Conservation (phyloP, 1,139 yeast genomes). For the Candida sanyaensis region DNA sequence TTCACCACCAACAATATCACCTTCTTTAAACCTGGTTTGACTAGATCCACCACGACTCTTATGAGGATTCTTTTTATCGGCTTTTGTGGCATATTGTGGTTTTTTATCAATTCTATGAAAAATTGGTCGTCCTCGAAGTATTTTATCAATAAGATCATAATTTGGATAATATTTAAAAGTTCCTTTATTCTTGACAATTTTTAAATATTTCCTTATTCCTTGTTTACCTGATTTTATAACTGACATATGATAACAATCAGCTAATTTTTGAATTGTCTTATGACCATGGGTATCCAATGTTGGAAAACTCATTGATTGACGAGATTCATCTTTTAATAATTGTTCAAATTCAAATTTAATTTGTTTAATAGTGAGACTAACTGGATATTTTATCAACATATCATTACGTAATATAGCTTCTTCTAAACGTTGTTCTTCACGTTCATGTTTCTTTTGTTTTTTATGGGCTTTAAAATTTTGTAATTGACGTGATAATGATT, state of each 20-base stretch:
- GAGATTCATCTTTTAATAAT: constrained; percentile 51
- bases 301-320: constrained; percentile 70
- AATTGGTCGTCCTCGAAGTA: constrained; percentile 60
- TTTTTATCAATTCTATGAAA: constrained; percentile 65
- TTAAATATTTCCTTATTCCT: constrained; percentile 54
- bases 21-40: constrained; percentile 64
- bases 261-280: constrained; percentile 62
- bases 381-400: constrained; percentile 64
- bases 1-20: constrained; percentile 83
- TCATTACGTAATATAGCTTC: constrained; percentile 40
- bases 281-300: constrained; percentile 85
- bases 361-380: constrained; percentile 64
- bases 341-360: constrained; percentile 65
- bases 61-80: constrained; percentile 25
- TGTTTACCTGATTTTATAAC: constrained; percentile 54
- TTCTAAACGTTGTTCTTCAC: constrained; percentile 23
- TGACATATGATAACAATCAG: constrained; percentile 59
- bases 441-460: constrained; percentile 41
- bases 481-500: constrained; percentile 56
- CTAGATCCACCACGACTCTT: constrained; percentile 30
- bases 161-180: constrained; percentile 58
- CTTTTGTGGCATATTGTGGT: constrained; percentile 34
- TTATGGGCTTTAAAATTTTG: constrained; percentile 44
- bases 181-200: constrained; percentile 54
- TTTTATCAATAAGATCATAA: constrained; percentile 48